Evolutionary conservation across 371 early-diverging fungal genomes (phyloP).

Genomic region (Rhizomucor pusillus): DNA sequence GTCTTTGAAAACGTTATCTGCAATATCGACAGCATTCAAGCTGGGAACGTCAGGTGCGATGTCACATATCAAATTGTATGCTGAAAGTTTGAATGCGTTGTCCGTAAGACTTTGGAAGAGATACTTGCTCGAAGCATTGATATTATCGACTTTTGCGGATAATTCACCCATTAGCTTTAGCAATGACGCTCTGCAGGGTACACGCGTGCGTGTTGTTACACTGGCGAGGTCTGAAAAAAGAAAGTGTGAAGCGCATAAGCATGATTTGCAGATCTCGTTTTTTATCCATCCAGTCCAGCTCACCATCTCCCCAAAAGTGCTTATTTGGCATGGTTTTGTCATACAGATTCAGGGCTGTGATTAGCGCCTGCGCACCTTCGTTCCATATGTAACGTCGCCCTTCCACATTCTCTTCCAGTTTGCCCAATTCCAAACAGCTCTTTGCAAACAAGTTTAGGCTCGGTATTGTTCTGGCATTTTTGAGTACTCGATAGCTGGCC

Average conservation of each 20-base stretch:
- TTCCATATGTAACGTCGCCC: conserved; percentile 39
- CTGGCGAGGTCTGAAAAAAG: conserved; percentile 48
- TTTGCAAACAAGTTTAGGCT: conserved; percentile 44
- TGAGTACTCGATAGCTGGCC: conserved; percentile 31
- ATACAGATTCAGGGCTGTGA: conserved; percentile 20
- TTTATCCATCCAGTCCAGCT: no score
- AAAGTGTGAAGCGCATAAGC: no score
- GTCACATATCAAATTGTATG: conserved; percentile 36
- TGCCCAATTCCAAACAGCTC: conserved; percentile 46
- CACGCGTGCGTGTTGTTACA: conserved; percentile 22
- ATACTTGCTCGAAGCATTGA: conserved; percentile 21
- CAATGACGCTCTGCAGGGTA: conserved; percentile 32
- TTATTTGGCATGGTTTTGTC: conserved; percentile 4
- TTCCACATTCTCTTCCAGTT: conserved; percentile 34
- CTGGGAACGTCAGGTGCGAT: conserved; percentile 34
- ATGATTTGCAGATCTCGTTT: no score
- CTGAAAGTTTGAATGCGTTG: conserved; percentile 38
- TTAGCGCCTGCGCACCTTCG: conserved; percentile 43
- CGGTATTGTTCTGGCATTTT: conserved; percentile 17
- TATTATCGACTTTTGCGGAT: conserved; percentile 31
- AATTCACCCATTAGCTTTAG: conserved; percentile 37
- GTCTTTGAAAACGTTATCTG: conserved; percentile 26
- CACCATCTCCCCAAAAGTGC: conserved; percentile 49
- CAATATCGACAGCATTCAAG: conserved; percentile 13
- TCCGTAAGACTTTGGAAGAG: conserved; percentile 18